Evolutionary conservation across 768 basidiomycete genomes (phyloP), one percentile per base, ranked within the genome.

Genomic region (Russula dissimulans): DNA sequence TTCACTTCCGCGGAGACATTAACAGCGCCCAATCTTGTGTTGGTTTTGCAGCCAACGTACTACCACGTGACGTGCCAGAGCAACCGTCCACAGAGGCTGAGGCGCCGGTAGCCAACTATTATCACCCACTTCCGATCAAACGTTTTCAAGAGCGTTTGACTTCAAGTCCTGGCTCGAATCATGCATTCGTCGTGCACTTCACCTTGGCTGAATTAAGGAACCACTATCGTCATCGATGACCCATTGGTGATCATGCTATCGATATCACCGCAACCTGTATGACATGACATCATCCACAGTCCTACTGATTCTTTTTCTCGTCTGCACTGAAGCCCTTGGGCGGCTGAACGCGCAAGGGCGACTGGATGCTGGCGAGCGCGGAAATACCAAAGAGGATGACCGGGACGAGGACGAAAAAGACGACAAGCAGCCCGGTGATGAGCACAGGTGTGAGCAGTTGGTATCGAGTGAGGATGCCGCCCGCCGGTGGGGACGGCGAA

Each of bases 401-500:
- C 1, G 91, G 88, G 26, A 91, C 67, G 12, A 89, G 74, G 52
- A 89, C 67, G 70, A 89, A 87, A 67, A 91, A 75, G 0, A 74
- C 73, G 47, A 91, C 71, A 51, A 91, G 77, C 17, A 91, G 78
- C 7, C 77, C 70, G 4, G 77, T 79, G 71, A 91, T 88, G 50
- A 92, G 77, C 0, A 79, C 86, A 1, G 90, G 86, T 0, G 88
- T 89, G 50, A 91, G 80, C 48, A 90, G 78, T 68, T 90, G 88
- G 71, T 90, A 91, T 38, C 77, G 81, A 62, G 83, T 78, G 31
- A 91, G 78, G 57, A 91, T 83, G 10, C 87, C 86, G 26, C 79
- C 81, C 8, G 73, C 69, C 6, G 78, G 70, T 1, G 76, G 69
- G 17, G 76, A 75, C 11, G 74, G 67, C 54, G 49, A 26, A 5